Base-by-base conservation (phyloP, 2,329 filamentous ascomycete species). In the Scedosporium boydii region DNA sequence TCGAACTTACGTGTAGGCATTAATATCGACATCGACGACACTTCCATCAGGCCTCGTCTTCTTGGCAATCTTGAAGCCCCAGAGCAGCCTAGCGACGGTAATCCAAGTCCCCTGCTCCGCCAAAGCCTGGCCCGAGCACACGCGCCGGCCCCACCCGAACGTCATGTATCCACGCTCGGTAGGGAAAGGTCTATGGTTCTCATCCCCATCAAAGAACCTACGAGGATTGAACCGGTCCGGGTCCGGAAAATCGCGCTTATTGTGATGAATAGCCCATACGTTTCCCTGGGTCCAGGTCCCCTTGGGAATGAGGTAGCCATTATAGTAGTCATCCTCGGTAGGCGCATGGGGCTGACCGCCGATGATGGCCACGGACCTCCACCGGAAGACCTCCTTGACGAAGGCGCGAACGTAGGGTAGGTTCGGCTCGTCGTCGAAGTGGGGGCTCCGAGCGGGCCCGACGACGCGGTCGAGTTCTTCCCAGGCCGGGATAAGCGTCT, bases 91-190 rank as follows among this genome's bases (percentile, higher is more conserved):
- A 7, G 81, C 80, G 55, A 86, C 75, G 0, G 80, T 83, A 67
- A 86, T 78, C 76, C 82, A 86, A 0, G 82, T 82, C 5, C 83
- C 82, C 67, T 85, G 81, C 70, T 87, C 83, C 1, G 83, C 83
- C 18, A 87, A 72, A 2, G 76, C 79, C 67, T 82, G 77, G 1
- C 82, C 82, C 55, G 76, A 78, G 68, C 82, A 85, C 3, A 82
- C 78, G 5, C 82, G 70, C 3, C 82, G 75, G 6, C 82, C 82
- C 78, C 80, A 84, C 27, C 82, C 81, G 67, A 84, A 83, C 1
- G 80, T 80, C 78, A 82, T 82, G 67, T 82, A 81, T 0, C 78
- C 77, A 59, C 72, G 75, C 64, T 81, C 78, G 9, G 75, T 74
- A 0, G 79, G 78, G 64, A 82, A 82, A 0, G 78, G 78, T 3